Base-by-base conservation (phyloP, 148 eudicot genomes). In the Selenicereus undatus region DNA sequence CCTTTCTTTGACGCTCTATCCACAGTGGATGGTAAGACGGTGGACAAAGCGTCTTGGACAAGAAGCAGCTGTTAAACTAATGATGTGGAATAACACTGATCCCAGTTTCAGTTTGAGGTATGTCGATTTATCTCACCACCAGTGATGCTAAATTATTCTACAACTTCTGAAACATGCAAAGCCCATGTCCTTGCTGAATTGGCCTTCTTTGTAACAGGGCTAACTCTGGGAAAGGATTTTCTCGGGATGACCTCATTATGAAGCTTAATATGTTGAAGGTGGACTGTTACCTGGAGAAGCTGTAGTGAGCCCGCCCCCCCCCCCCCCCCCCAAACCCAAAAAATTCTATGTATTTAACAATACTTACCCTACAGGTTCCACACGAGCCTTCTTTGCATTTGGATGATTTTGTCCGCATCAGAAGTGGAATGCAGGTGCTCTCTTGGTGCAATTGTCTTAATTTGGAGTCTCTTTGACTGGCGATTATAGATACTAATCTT, bases 11-110 rank as follows among this genome's bases (percentile, higher is more conserved):
- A 30, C 29, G 29, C 81, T 18, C 11, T n/a, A 24, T 70, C 52
- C 26, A 78, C 76, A 95, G 97, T 95, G 99, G 97, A 93, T 95
- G 97, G 97, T 95, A 76, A 92, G 97, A 86, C 88, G 97, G 62
- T 95, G 99, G 99, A 91, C 81, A 29, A 92, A 88, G 83, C 78
- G 88, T 82, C 82, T 95, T 51, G 99, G 99, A 75, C 88, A 69
- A 78, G 97, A 93, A 72, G 91, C 85, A 83, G 91, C 99, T 83
- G 85, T 95, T 72, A 85, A 90, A 87, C 82, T 95, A 80, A 95
- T 95, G 99, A 90, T 78, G 58, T 93, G 99, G 99, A 95, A 95
- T 83, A 95, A 95, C 81, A 87, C 84, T 73, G 90, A 88, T 85
- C 99, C 99, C 71, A 83, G 81, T 82, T 95, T 91, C 75, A 89